Evolutionary conservation across 306 rosid species (phyloP).

Genomic region (Dalbergia cultrata): DNA sequence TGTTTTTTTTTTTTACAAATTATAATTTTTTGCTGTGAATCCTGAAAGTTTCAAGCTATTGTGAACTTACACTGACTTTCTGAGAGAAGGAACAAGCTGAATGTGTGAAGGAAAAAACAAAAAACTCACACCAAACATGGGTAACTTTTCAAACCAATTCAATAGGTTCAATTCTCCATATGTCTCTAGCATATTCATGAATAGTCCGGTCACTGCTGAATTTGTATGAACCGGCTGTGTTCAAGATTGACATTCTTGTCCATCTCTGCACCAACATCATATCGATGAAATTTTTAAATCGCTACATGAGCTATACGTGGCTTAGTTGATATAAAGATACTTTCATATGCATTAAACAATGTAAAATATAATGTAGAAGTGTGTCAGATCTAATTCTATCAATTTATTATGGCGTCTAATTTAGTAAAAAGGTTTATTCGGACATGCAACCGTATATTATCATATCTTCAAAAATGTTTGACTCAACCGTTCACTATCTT

Average conservation of each 20-base stretch:
- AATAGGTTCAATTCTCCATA: conserved; percentile 83
- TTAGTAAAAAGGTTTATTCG: too few relatives aligned
- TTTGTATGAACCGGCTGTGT: conserved; percentile 94
- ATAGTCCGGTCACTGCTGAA: conserved; percentile 96
- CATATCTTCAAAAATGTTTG: too few relatives aligned
- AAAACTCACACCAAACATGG: not conserved
- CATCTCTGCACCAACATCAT: conserved; percentile 69
- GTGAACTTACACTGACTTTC: not conserved
- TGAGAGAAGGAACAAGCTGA: conserved; percentile 5
- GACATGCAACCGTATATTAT: too few relatives aligned
- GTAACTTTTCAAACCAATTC: conserved; percentile 54
- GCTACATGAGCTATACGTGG: conserved; percentile 2
- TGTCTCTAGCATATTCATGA: conserved; percentile 86
- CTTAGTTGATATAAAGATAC: not conserved
- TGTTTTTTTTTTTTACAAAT: too few relatives aligned
- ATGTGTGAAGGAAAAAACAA: not conserved
- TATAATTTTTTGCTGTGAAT: too few relatives aligned
- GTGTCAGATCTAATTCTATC: not conserved
- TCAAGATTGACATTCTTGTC: conserved; percentile 95
- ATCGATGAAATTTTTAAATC: conserved; percentile 29
- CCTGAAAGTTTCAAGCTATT: not conserved
- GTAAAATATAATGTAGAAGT: conserved; percentile 17
- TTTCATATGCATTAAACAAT: conserved; percentile 30
- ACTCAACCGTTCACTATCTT: too few relatives aligned
- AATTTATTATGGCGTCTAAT: not conserved